phyloP scores from a whole-genome alignment of 768 basidiomycete species.

The Hypholoma fasciculare region DNA sequence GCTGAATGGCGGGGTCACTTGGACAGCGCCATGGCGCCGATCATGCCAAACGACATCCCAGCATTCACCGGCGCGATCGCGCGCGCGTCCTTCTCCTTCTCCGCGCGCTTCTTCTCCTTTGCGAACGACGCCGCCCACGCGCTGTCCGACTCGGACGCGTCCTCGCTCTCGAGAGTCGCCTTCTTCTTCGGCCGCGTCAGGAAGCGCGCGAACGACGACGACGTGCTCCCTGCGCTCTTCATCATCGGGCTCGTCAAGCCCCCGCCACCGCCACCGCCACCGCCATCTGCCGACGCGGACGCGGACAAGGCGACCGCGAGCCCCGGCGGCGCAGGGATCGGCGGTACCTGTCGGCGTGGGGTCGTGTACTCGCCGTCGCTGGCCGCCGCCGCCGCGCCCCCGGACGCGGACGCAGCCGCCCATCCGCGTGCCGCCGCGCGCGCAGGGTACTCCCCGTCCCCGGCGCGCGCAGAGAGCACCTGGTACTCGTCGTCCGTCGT shows the following conservation, averaged over 20 bases:
- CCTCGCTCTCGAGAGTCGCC: not conserved
- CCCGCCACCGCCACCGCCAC: not conserved
- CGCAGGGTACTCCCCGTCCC: constrained; percentile 6
- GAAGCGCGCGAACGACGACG: constrained; percentile 12
- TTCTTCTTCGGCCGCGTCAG: constrained; percentile 6
- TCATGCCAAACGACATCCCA: constrained; percentile 2
- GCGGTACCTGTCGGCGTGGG: not conserved
- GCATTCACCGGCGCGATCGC: not conserved
- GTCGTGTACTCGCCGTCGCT: not conserved
- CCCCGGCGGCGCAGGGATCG: not conserved
- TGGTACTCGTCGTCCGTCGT: constrained; percentile 11
- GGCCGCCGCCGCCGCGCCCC: not conserved
- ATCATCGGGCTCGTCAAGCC: not conserved
- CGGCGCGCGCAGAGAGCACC: constrained; percentile 5
- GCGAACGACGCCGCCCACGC: not conserved
- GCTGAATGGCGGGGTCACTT: not conserved
- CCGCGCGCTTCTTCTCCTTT: constrained; percentile 9
- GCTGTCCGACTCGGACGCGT: not conserved
- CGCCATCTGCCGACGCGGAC: not conserved
- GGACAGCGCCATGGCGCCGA: constrained; percentile 13
- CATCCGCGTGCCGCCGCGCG: not conserved
- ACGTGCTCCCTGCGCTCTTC: not conserved
- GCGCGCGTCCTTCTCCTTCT: constrained; percentile 10
- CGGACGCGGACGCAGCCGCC: not conserved
- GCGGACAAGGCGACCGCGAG: not conserved